Evolutionary conservation across 2,329 filamentous ascomycete species (phyloP).

Genomic region (Aureobasidium sp.): DNA sequence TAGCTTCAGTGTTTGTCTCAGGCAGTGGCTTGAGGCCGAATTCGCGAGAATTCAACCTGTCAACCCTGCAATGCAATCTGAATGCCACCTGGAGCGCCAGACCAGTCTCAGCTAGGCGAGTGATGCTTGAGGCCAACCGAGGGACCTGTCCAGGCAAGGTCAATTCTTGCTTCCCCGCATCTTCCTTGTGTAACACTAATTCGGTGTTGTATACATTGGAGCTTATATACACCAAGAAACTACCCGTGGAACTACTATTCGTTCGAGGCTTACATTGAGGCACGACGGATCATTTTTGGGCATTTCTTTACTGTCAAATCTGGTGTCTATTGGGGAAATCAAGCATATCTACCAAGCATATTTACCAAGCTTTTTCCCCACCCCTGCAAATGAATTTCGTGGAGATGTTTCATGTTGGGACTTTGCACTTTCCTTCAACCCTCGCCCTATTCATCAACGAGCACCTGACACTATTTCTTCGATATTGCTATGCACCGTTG

Average conservation of each 20-base stretch:
- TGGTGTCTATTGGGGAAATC: too few relatives aligned
- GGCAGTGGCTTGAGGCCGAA: slow-evolving; percentile 33
- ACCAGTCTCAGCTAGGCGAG: not conserved
- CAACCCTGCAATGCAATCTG: slow-evolving; percentile 30
- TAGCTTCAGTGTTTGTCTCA: slow-evolving; percentile 31
- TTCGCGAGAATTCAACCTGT: slow-evolving; percentile 32
- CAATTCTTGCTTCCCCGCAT: not conserved
- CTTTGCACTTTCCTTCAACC: not conserved
- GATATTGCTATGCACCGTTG: too few relatives aligned
- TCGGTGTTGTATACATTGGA: too few relatives aligned
- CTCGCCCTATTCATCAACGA: not conserved
- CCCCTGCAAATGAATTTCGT: not conserved
- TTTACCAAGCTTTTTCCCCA: not conserved
- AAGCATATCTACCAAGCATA: not conserved
- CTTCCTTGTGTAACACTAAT: not conserved
- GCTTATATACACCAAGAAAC: not conserved
- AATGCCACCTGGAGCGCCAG: slow-evolving; percentile 6
- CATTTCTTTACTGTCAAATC: too few relatives aligned
- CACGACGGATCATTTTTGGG: too few relatives aligned
- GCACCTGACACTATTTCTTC: too few relatives aligned
- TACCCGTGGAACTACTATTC: not conserved
- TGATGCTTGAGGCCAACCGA: too few relatives aligned
- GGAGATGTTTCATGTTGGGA: not conserved
- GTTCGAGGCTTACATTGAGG: too few relatives aligned
- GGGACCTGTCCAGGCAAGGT: not conserved